These are phyloP conservation scores for Mycena latifolia DNA, from an alignment of 768 basidiomycete species.

Conservation along the genomic window DNA sequence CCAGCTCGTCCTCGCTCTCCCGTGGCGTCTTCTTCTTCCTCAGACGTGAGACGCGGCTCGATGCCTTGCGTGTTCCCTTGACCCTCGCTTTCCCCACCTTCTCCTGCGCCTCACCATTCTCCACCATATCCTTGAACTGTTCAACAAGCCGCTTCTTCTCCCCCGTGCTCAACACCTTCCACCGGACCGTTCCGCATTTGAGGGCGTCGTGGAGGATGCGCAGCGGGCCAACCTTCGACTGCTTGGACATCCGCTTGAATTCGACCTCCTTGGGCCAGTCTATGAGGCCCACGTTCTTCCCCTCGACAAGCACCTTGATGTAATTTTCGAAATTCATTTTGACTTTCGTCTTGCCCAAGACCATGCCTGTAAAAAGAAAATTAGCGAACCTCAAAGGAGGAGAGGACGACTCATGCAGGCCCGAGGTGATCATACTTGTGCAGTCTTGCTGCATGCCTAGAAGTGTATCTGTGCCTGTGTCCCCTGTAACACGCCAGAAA, in stretches of 20 bases:
- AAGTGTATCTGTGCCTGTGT: too few relatives aligned
- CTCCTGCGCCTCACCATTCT: not conserved
- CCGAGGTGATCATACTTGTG: too few relatives aligned
- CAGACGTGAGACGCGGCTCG: too few relatives aligned
- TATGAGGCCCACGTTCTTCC: slow-evolving; percentile 28
- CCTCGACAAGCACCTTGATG: slow-evolving; percentile 25
- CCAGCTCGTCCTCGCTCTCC: too few relatives aligned
- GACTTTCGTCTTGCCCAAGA: not conserved
- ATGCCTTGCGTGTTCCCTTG: too few relatives aligned
- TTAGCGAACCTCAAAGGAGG: too few relatives aligned
- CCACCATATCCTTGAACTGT: slow-evolving; percentile 1
- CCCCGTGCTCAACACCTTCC: not conserved
- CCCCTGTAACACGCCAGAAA: too few relatives aligned
- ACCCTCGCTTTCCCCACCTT: not conserved
- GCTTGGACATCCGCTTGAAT: slow-evolving; percentile 7
- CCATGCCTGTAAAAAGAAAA: too few relatives aligned
- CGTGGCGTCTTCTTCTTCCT: too few relatives aligned
- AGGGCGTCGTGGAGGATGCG: not conserved
- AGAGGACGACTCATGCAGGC: too few relatives aligned
- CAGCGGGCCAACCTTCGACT: too few relatives aligned
- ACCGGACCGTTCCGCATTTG: not conserved
- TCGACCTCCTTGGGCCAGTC: slow-evolving; percentile 32
- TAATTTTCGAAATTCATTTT: slow-evolving; percentile 37
- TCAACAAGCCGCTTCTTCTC: not conserved
- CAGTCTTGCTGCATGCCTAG: too few relatives aligned